Evolutionary conservation across 352 stramenopile genomes (phyloP).

Genomic region (Elongisporangium anandrum): DNA sequence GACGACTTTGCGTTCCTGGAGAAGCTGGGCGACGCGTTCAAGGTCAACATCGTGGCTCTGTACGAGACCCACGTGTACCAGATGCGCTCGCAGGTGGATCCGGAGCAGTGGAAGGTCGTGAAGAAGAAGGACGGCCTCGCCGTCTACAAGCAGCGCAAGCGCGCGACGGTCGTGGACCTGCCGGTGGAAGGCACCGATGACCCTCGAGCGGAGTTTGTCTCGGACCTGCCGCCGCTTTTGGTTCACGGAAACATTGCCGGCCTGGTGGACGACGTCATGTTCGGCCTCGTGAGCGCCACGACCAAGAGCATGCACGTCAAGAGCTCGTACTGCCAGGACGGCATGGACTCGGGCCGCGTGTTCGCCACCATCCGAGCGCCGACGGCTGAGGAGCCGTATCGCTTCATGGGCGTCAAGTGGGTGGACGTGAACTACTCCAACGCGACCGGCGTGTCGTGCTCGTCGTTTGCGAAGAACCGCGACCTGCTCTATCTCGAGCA

Average conservation of each 20-base stretch:
- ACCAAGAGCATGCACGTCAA: slow-evolving; percentile 60
- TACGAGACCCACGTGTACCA: background rate
- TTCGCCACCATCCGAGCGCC: slow-evolving; percentile 31
- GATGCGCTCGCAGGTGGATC: slow-evolving; percentile 19
- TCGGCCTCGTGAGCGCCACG: slow-evolving; percentile 41
- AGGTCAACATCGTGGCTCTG: background rate
- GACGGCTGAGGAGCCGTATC: slow-evolving; percentile 36
- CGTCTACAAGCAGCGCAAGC: slow-evolving; percentile 41
- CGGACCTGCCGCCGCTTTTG: slow-evolving; percentile 31
- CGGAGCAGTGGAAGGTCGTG: slow-evolving; percentile 58
- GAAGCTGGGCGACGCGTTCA: background rate
- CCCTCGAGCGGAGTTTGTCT: background rate
- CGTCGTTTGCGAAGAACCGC: slow-evolving; percentile 31
- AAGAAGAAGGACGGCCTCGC: slow-evolving; percentile 59
- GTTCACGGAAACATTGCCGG: slow-evolving; percentile 38
- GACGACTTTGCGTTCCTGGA: background rate
- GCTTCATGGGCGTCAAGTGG: slow-evolving; percentile 62
- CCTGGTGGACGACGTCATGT: slow-evolving; percentile 58
- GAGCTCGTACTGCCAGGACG: slow-evolving; percentile 32
- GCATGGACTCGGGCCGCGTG: slow-evolving; percentile 39
- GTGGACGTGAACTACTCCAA: slow-evolving; percentile 26
- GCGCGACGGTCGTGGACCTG: background rate
- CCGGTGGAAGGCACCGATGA: background rate
- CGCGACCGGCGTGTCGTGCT: slow-evolving; percentile 5
- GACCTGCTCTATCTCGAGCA: slow-evolving; percentile 61